A percentile compares a stretch with the other conserved stretches of the same genome.
These are phyloP conservation scores for Phytophthora capsici DNA, from an alignment of 352 stramenopile species.

Conservation along the genomic window DNA sequence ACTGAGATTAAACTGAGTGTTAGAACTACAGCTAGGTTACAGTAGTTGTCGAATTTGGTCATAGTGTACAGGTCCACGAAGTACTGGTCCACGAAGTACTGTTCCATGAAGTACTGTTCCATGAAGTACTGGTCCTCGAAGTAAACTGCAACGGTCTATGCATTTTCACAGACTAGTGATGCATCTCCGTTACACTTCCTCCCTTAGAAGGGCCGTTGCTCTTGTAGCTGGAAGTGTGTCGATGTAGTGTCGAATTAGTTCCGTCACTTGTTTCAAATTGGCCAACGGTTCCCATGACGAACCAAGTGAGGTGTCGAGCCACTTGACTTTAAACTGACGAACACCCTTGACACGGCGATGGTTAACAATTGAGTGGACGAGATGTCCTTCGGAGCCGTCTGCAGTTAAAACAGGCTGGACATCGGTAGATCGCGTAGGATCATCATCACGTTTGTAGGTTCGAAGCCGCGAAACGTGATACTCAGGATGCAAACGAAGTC, in stretches of 20 bases:
- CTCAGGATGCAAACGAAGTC: constrained; percentile 12
- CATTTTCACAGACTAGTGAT: too few species aligned
- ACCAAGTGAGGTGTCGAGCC: constrained; percentile 21
- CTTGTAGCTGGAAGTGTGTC: too few species aligned
- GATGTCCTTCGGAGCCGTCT: constrained; percentile 14
- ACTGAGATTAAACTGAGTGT: too few species aligned
- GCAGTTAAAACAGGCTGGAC: background rate
- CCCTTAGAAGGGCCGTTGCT: too few species aligned
- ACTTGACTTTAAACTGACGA: constrained; percentile 19
- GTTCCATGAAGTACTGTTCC: too few species aligned
- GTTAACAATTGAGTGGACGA: constrained; percentile 3
- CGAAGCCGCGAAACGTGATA: constrained; percentile 19
- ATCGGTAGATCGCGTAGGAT: background rate
- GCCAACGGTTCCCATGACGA: constrained; percentile 5
- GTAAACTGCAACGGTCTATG: too few species aligned
- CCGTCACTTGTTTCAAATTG: background rate
- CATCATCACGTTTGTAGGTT: constrained; percentile 5
- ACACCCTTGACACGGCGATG: constrained; percentile 1
- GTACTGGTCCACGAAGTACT: too few species aligned
- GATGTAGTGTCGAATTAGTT: background rate
- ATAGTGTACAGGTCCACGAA: too few species aligned
- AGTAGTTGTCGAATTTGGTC: too few species aligned
- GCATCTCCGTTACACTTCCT: too few species aligned
- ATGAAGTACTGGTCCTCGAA: too few species aligned
- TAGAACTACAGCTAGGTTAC: too few species aligned